Percentiles rank a stretch among this genome's conserved stretches.
These are phyloP conservation scores for Epichloe sibirici DNA, from an alignment of 2,329 filamentous ascomycete genomes.

Conservation along the genomic window DNA sequence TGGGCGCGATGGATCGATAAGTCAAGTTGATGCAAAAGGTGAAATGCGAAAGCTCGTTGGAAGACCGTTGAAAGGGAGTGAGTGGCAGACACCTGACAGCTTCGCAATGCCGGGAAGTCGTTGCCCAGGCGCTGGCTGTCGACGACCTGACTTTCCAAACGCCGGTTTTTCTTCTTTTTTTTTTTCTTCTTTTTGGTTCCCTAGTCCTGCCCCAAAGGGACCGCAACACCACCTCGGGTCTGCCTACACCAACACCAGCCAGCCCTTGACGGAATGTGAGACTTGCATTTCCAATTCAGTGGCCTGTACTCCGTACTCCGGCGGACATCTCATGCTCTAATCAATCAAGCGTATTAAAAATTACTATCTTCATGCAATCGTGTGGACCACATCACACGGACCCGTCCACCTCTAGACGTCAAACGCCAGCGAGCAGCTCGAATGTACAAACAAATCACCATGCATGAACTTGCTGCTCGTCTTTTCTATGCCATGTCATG, in stretches of 20 bases:
- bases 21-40: no score
- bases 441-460: background rate
- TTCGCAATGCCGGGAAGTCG: no score
- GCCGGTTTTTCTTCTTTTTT: no score
- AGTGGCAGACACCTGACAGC: no score
- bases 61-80: no score
- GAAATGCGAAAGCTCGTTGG: no score
- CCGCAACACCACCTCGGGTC: background rate
- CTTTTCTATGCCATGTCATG: background rate
- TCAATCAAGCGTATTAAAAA: constrained; percentile 1
- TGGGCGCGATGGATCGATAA: no score
- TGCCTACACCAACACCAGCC: background rate
- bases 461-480: background rate
- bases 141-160: no score
- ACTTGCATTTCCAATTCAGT: background rate
- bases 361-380: constrained; percentile 3
- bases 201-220: background rate
- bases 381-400: background rate
- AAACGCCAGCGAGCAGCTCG: constrained; percentile 3
- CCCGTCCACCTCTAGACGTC: background rate
- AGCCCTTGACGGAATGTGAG: no score
- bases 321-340: background rate
- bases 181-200: no score
- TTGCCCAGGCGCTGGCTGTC: no score
- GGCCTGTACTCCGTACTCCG: background rate